Evolutionary conservation across 2,329 filamentous ascomycete genomes (phyloP).

Genomic region (Grosmannia serpens): DNA sequence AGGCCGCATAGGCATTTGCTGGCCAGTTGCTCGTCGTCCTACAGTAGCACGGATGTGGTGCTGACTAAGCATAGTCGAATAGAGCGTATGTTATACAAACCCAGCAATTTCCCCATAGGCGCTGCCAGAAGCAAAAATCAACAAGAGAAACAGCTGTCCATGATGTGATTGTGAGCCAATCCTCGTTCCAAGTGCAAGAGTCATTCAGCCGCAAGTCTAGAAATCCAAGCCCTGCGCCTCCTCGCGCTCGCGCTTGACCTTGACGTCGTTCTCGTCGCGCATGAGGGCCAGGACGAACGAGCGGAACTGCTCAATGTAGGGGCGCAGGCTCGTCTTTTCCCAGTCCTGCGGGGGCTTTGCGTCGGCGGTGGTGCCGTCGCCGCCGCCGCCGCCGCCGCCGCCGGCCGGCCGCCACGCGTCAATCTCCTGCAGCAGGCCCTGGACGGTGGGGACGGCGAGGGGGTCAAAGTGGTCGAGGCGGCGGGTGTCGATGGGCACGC

Average conservation of each 20-base stretch:
- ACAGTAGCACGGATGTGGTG: neutral
- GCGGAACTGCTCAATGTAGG: slow-evolving; percentile 83
- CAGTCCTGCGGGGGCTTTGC: slow-evolving; percentile 58
- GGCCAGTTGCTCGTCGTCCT: too few relatives aligned
- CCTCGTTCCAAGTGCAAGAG: neutral
- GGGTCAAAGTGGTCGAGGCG: slow-evolving; percentile 77
- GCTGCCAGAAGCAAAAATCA: neutral
- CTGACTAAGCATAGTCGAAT: neutral
- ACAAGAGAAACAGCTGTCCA: neutral
- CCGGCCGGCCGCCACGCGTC: slow-evolving; percentile 52
- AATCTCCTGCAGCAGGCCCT: slow-evolving; percentile 70
- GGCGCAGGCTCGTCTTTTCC: slow-evolving; percentile 93
- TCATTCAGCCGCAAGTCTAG: slow-evolving; percentile 15
- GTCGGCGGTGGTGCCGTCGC: slow-evolving; percentile 9
- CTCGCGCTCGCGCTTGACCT: slow-evolving; percentile 44
- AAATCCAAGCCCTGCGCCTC: slow-evolving; percentile 42
- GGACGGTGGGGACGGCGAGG: slow-evolving; percentile 77
- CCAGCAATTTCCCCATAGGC: neutral
- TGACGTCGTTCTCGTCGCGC: slow-evolving; percentile 56
- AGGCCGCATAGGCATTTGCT: too few relatives aligned
- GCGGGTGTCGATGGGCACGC: slow-evolving; percentile 79
- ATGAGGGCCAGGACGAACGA: slow-evolving; percentile 68
- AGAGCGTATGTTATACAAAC: neutral
- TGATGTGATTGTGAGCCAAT: neutral
- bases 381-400: slow-evolving; percentile 23